Percentiles rank a stretch among this genome's conserved stretches.
phyloP scores from a whole-genome alignment of 2,329 filamentous ascomycete genomes.

The Dactylella cylindrospora region DNA sequence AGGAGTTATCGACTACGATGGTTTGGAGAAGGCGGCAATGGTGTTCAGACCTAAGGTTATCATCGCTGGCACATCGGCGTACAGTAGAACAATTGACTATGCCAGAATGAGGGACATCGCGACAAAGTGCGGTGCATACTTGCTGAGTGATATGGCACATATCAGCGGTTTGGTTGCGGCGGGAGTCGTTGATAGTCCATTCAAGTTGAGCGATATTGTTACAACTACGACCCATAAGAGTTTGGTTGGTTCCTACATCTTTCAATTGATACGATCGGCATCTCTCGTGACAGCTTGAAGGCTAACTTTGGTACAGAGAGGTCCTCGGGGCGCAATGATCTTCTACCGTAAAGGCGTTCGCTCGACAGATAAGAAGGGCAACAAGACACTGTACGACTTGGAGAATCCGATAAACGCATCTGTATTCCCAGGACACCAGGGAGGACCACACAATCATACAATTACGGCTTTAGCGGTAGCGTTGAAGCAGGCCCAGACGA shows the following conservation, averaged over 20 bases:
- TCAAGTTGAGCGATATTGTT: constrained; percentile 86
- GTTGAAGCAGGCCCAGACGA: constrained; percentile 84
- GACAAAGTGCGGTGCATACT: constrained; percentile 87
- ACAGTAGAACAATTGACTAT: constrained; percentile 95
- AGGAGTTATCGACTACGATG: constrained; percentile 91
- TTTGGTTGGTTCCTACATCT: constrained; percentile 54
- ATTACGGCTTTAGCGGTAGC: constrained; percentile 94
- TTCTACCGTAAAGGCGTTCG: constrained; percentile 95
- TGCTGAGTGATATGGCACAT: constrained; percentile 95
- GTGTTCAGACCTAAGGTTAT: constrained; percentile 95
- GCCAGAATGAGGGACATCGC: constrained; percentile 85
- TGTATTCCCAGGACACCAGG: constrained; percentile 97
- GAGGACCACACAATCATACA: constrained; percentile 97
- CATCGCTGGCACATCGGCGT: constrained; percentile 90
- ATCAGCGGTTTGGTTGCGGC: constrained; percentile 93
- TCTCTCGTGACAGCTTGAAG: background rate
- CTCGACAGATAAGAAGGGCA: constrained; percentile 76
- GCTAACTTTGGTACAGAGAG: constrained; percentile 58
- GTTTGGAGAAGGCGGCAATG: constrained; percentile 80
- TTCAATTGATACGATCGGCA: background rate
- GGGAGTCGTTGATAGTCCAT: constrained; percentile 86
- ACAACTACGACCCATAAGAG: constrained; percentile 99
- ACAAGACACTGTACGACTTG: constrained; percentile 78
- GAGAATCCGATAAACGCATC: constrained; percentile 92
- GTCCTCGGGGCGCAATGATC: constrained; percentile 94